phyloP scores from a whole-genome alignment of 805 yeast species.

The Candida tibetensis region DNA sequence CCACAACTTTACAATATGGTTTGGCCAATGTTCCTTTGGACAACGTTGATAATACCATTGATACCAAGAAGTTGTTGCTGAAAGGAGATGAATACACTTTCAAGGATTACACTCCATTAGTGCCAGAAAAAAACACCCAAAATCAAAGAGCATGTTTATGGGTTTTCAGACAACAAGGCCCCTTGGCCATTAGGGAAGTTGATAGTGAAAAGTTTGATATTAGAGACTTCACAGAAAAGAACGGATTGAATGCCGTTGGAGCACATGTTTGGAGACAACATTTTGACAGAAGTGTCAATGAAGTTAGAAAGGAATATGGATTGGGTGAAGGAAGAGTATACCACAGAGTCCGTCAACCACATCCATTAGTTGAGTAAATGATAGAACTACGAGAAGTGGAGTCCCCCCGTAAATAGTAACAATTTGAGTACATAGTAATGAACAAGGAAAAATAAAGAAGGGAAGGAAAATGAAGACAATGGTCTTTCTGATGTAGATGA shows the following conservation, averaged over 20 bases:
- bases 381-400: too few species aligned
- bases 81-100: constrained; percentile 36
- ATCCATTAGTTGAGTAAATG: neutral
- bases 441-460: neutral
- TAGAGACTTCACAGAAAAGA: constrained; percentile 56
- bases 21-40: constrained; percentile 62
- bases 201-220: constrained; percentile 61
- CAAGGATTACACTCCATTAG: constrained; percentile 71
- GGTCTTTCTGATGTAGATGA: too few species aligned
- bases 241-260: constrained; percentile 74
- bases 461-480: too few species aligned
- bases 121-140: constrained; percentile 85
- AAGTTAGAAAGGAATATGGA: constrained; percentile 69
- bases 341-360: constrained; percentile 45
- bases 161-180: constrained; percentile 73
- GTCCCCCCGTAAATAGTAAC: neutral
- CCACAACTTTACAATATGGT: constrained; percentile 76
- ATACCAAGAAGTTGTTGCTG: constrained; percentile 38
- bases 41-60: constrained; percentile 56
- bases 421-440: neutral
- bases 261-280: constrained; percentile 88
- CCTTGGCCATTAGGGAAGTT: constrained; percentile 13
- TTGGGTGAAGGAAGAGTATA: constrained; percentile 74
- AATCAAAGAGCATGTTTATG: constrained; percentile 81
- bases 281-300: constrained; percentile 73